A percentile compares a stretch with the other conserved stretches of the same genome.
Conservation (phyloP, 345 rosid species). For the Sisymbrium altissimum region DNA sequence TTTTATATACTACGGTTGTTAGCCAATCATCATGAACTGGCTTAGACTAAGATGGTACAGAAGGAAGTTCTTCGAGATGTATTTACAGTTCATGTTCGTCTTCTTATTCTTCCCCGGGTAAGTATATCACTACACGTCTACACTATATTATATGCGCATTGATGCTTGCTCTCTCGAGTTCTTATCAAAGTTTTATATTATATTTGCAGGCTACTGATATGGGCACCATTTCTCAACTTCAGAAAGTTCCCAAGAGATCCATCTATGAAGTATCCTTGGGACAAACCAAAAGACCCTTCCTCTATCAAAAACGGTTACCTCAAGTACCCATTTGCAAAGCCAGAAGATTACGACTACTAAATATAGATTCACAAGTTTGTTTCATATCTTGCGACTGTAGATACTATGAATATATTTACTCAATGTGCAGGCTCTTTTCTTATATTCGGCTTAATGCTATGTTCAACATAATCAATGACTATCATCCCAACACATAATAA, state of each 20-base stretch:
- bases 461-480: neutral
- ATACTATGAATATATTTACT: neutral
- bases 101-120: conserved; percentile 91
- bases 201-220: conserved; percentile 50
- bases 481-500: neutral
- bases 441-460: neutral
- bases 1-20: conserved; percentile 6
- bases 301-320: conserved; percentile 44
- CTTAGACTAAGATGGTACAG: conserved; percentile 79
- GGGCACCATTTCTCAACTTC: conserved; percentile 95
- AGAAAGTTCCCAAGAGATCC: conserved; percentile 91
- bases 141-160: neutral
- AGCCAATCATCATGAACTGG: conserved; percentile 97
- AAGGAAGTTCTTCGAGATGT: conserved; percentile 79
- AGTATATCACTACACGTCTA: too few species aligned
- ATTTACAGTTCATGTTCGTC: conserved; percentile 82
- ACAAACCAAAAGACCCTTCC: conserved; percentile 61
- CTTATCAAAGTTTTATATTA: neutral
- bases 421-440: conserved; percentile 7
- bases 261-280: conserved; percentile 77
- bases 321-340: conserved; percentile 73
- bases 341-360: conserved; percentile 66
- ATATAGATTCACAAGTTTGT: neutral
- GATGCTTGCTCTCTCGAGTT: neutral
- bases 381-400: neutral